Evolutionary conservation across 1,284 basidiomycete genomes (phyloP), one percentile per base, ranked within the genome.

Genomic region (Marasmius sp.): DNA sequence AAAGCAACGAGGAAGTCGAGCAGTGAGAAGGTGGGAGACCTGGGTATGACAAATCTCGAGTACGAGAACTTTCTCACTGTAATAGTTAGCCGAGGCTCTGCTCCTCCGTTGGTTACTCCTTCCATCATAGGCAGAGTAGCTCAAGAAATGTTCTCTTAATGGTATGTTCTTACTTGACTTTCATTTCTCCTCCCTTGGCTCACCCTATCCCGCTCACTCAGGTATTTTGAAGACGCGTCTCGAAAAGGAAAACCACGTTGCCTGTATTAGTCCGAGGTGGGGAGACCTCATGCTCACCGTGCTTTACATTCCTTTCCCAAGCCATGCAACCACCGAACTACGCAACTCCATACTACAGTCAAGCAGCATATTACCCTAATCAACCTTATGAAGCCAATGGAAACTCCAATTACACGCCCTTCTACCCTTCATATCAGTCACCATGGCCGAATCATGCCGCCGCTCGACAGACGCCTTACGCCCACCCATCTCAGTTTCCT

Each of bases 391-490:
- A 49, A n/a, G 48, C 18, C 48, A 27, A n/a, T 18, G 48, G 48
- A n/a, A n/a, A n/a, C 48, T 20, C 18, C 18, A 49, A 49, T 18
- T 20, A 49, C 18, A 27, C 27, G 27, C 27, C 27, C 27, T 27
- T 27, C 27, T 54, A 37, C 20, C 12, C 52, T 5, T 36, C 27
- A 37, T 54, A 61, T 43, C 55, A 27, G 47, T n/a, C 43, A 38
- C 47, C 38, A 43, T 43, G 37, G 39, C 37, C 34, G 41, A 54
- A 62, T 22, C 61, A 75, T 74, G 73, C 75, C 74, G 67, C 68
- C 72, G 49, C 72, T 71, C 41, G 67, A 63, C 39, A 70, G 14
- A 68, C 57, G 22, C 59, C 64, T 22, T 74, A 75, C 51, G 68
- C 71, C 16, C 72, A 74, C 47, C 70, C 70, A 12, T 69, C 71